Conservation (phyloP, 352 stramenopile genomes). For the Globisporangium nodosum region DNA sequence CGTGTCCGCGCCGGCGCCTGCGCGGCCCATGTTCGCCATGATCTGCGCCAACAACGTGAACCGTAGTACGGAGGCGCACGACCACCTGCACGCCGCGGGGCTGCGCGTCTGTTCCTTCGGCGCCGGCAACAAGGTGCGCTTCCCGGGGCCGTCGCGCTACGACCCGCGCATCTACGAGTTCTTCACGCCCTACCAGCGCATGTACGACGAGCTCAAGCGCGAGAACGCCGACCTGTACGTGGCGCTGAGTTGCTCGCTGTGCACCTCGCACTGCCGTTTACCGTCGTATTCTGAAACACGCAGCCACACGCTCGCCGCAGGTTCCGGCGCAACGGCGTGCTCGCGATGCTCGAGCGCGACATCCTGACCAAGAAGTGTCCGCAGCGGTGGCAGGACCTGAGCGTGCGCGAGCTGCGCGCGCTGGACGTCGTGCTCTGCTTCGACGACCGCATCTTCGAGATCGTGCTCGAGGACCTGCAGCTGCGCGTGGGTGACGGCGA, state of each 20-base stretch:
- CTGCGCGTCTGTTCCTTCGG: slow-evolving; percentile 72
- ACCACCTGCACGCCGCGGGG: slow-evolving; percentile 38
- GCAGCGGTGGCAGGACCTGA: slow-evolving; percentile 72
- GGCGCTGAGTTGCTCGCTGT: no score
- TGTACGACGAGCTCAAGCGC: slow-evolving; percentile 42
- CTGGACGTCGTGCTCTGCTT: slow-evolving; percentile 80
- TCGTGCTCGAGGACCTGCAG: slow-evolving; percentile 69
- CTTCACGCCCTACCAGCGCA: slow-evolving; percentile 59
- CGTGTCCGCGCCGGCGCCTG: no score
- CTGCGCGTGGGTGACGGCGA: slow-evolving; percentile 39
- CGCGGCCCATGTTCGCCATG: slow-evolving; percentile 53
- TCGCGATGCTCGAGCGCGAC: slow-evolving; percentile 68
- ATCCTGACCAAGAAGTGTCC: slow-evolving; percentile 61
- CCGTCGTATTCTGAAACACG: no score
- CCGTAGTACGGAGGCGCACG: slow-evolving; percentile 72
- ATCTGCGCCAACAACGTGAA: slow-evolving; percentile 88
- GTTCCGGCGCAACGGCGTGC: slow-evolving; percentile 57
- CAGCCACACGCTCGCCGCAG: no score
- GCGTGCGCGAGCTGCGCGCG: slow-evolving; percentile 41
- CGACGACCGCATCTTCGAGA: slow-evolving; percentile 74
- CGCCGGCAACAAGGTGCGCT: slow-evolving; percentile 46
- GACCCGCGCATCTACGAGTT: slow-evolving; percentile 25
- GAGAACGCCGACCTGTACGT: slow-evolving; percentile 33
- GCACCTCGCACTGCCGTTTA: no score
- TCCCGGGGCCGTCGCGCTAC: slow-evolving; percentile 33